Percentiles rank a stretch among this genome's conserved stretches.
Conservation (phyloP, 2,329 filamentous ascomycete genomes). For the Coniochaeta hoffmannii region DNA sequence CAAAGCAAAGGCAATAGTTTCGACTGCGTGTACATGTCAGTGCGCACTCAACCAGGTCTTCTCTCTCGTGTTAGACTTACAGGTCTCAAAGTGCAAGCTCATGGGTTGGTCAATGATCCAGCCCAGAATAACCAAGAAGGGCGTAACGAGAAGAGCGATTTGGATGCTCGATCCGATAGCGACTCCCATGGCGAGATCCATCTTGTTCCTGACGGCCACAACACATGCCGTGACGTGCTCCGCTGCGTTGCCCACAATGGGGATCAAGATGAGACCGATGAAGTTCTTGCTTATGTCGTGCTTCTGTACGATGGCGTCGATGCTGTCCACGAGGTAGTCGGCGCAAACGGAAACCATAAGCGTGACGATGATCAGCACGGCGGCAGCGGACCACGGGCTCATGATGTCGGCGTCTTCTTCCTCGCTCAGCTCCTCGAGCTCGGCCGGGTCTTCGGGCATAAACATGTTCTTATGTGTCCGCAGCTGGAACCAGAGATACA, state of each 20-base stretch:
- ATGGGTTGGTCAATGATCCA: conserved; percentile 67
- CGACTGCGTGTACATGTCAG: too few relatives aligned
- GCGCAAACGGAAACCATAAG: conserved; percentile 66
- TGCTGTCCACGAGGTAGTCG: conserved; percentile 70
- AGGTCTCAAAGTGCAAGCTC: conserved; percentile 75
- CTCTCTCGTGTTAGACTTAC: too few relatives aligned
- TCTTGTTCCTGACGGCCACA: conserved; percentile 71
- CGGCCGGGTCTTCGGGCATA: conserved; percentile 39
- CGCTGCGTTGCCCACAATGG: conserved; percentile 73
- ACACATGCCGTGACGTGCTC: conserved; percentile 78
- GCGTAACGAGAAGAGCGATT: conserved; percentile 75
- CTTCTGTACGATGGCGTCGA: conserved; percentile 62
- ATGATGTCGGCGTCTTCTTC: conserved; percentile 43
- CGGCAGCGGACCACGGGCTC: conserved; percentile 54
- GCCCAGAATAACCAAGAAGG: conserved; percentile 70
- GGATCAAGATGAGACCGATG: conserved; percentile 71
- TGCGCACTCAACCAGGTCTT: too few relatives aligned
- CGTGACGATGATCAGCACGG: conserved; percentile 64
- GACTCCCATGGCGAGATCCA: conserved; percentile 69
- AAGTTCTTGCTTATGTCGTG: conserved; percentile 73
- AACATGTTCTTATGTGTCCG: conserved; percentile 68
- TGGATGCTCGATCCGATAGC: conserved; percentile 78
- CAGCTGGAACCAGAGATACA: conserved; percentile 75
- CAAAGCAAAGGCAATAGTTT: conserved; percentile 71
- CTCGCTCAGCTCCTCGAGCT: conserved; percentile 24